Conservation (phyloP, 2,329 filamentous ascomycete species). For the Nannizzia gypsea region DNA sequence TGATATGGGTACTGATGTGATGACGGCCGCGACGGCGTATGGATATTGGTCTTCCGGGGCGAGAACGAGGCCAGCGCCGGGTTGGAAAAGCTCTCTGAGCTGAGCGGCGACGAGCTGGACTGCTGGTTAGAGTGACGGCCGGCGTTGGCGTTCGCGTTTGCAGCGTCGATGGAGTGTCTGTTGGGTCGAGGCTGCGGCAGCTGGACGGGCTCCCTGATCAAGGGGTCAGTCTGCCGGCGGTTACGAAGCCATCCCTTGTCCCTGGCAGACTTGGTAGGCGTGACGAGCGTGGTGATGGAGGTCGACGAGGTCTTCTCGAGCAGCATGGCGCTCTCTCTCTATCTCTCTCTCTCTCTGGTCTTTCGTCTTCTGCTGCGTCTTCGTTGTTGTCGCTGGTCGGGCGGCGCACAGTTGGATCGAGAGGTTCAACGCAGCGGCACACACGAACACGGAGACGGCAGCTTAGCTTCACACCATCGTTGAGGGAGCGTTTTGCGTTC, state of each 20-base stretch:
- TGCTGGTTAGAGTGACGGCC: conserved; percentile 10
- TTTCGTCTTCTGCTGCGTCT: no score
- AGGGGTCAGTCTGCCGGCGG: conserved; percentile 12
- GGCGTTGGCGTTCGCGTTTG: neutral
- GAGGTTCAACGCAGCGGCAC: neutral
- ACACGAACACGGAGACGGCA: neutral
- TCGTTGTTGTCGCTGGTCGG: neutral
- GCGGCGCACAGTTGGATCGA: neutral
- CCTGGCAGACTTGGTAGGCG: neutral
- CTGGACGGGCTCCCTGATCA: conserved; percentile 6
- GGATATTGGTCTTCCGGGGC: conserved; percentile 16
- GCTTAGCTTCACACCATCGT: neutral
- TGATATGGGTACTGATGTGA: conserved; percentile 1
- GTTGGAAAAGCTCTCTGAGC: conserved; percentile 18
- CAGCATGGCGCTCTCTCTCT: neutral
- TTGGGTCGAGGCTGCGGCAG: neutral
- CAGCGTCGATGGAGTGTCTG: conserved; percentile 11
- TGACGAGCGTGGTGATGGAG: neutral
- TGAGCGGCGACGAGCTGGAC: conserved; percentile 15
- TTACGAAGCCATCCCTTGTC: conserved; percentile 10
- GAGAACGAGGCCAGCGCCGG: conserved; percentile 19
- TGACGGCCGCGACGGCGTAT: conserved; percentile 4
- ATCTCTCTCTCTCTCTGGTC: neutral
- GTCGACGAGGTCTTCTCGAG: neutral
- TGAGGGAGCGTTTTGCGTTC: neutral